phyloP scores from a whole-genome alignment of 2,329 filamentous ascomycete genomes.

The Trematosphaeria pertusa region DNA sequence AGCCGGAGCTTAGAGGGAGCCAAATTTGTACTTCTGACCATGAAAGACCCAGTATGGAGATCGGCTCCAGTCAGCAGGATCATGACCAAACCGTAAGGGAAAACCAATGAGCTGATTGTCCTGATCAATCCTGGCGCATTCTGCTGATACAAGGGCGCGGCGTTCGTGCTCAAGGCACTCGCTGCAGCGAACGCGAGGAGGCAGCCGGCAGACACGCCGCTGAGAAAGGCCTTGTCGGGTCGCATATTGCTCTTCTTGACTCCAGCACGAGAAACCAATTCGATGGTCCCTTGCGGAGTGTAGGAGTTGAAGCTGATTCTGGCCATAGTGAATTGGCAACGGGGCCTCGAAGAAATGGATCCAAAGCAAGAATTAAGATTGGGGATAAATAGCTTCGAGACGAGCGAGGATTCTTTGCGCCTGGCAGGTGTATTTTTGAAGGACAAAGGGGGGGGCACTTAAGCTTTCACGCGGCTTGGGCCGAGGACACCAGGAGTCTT shows the following conservation, averaged over 20 bases:
- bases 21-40: no score
- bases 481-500: no score
- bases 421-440: no score
- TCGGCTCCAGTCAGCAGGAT: constrained; percentile 44
- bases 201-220: constrained; percentile 59
- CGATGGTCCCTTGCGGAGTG: constrained; percentile 58
- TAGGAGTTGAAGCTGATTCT: constrained; percentile 44
- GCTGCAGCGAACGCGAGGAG: constrained; percentile 57
- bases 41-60: constrained; percentile 37
- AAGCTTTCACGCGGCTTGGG: no score
- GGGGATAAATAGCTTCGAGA: no score
- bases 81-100: constrained; percentile 43
- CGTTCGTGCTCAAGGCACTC: constrained; percentile 17
- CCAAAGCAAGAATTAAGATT: no score
- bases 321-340: background rate
- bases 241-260: constrained; percentile 61
- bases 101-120: constrained; percentile 39
- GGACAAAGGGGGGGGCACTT: no score
- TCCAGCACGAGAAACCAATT: constrained; percentile 60
- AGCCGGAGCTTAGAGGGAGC: no score
- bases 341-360: no score
- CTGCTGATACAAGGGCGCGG: constrained; percentile 19
- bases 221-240: constrained; percentile 60
- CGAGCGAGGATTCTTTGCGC: no score
- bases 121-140: constrained; percentile 35